These are phyloP conservation scores for Yamagishiella unicocca DNA, from an alignment of 139 green algal genomes.

Conservation along the genomic window DNA sequence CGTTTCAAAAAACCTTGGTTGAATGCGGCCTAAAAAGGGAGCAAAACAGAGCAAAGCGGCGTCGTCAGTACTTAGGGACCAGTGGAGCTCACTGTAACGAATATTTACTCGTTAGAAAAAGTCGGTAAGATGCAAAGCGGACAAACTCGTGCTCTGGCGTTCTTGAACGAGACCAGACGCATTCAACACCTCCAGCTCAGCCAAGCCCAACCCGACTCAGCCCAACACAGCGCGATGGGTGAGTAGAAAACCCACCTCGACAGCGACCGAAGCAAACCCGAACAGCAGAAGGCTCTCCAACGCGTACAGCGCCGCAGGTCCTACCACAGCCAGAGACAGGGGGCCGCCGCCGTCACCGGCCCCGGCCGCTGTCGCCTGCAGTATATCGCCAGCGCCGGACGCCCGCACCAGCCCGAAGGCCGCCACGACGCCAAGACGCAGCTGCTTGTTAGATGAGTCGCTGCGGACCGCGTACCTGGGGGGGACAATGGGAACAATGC, in stretches of 20 bases:
- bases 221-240: too few relatives aligned
- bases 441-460: conserved; percentile 62
- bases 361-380: conserved; percentile 23
- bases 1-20: conserved; percentile 55
- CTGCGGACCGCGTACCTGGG: conserved; percentile 64
- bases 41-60: too few relatives aligned
- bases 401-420: conserved; percentile 77
- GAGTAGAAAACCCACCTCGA: conserved; percentile 73
- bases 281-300: conserved; percentile 75
- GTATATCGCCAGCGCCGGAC: conserved; percentile 46
- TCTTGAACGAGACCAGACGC: too few relatives aligned
- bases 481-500: background rate
- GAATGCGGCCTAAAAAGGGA: conserved; percentile 61
- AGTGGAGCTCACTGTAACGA: too few relatives aligned
- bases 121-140: too few relatives aligned
- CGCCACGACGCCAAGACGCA: conserved; percentile 70
- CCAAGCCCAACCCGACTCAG: background rate
- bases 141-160: too few relatives aligned
- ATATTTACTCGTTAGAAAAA: too few relatives aligned
- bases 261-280: conserved; percentile 70
- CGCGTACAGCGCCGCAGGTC: conserved; percentile 61
- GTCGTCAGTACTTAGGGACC: too few relatives aligned
- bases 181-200: background rate
- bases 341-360: background rate
- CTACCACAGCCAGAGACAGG: conserved; percentile 59